phyloP scores from a whole-genome alignment of 2,329 filamentous ascomycete genomes.

The Phyllosticta paracitricarpa region DNA sequence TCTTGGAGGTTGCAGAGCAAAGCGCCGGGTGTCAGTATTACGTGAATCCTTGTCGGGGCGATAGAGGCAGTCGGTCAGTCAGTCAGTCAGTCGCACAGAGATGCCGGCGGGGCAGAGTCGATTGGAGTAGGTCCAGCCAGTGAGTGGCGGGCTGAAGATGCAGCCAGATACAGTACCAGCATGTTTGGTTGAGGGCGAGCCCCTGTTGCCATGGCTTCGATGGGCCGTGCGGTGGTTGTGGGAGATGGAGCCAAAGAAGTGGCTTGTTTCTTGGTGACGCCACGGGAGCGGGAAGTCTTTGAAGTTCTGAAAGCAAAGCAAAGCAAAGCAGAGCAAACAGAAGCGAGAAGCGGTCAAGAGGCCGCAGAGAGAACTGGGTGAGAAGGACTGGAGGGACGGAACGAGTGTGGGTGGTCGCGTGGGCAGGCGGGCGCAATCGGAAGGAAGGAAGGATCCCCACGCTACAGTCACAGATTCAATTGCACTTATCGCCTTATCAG shows the following conservation, averaged over 20 bases:
- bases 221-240: too few species aligned
- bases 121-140: not conserved
- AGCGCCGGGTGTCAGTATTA: not conserved
- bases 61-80: not conserved
- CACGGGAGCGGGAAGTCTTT: not conserved
- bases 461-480: not conserved
- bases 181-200: not conserved
- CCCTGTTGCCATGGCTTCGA: not conserved
- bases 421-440: not conserved
- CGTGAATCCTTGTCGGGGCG: not conserved
- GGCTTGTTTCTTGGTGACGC: not conserved
- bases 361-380: not conserved
- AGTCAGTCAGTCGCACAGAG: not conserved
- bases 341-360: not conserved
- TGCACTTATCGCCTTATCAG: not conserved
- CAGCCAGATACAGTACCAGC: not conserved
- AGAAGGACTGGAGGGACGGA: not conserved
- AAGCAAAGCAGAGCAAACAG: too few species aligned
- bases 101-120: not conserved
- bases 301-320: not conserved
- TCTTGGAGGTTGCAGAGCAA: not conserved
- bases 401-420: not conserved
- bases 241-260: not conserved
- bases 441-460: not conserved
- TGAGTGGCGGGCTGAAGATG: not conserved